Evolutionary conservation across 768 basidiomycete species (phyloP).

Genomic region (Neoboletus subvelutipes): DNA sequence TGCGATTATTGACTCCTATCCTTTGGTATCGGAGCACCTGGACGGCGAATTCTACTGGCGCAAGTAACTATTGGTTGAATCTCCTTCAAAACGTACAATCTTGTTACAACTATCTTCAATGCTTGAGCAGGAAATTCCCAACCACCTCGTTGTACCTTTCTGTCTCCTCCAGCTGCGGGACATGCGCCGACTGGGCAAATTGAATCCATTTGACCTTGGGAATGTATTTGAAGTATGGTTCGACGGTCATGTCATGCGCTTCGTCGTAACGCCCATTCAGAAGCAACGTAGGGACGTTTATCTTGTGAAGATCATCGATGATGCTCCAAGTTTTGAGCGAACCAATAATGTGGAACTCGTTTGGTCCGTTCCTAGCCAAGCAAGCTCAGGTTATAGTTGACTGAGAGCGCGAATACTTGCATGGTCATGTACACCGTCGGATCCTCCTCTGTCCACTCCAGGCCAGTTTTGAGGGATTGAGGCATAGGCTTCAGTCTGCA

Average conservation of each 20-base stretch:
- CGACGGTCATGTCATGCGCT: conserved; percentile 34
- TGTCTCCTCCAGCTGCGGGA: conserved; percentile 39
- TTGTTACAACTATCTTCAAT: conserved; percentile 2
- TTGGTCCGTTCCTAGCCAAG: conserved; percentile 38
- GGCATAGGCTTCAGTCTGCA: conserved; percentile 50
- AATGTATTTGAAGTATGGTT: conserved; percentile 35
- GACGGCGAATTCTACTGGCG: neutral
- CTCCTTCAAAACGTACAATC: neutral
- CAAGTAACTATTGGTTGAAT: neutral
- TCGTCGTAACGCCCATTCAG: conserved; percentile 39
- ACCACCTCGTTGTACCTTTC: conserved; percentile 35
- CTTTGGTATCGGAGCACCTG: neutral
- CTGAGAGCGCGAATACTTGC: conserved; percentile 28
- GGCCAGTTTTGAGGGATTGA: conserved; percentile 31
- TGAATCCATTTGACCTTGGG: conserved; percentile 37
- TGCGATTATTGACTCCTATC: neutral
- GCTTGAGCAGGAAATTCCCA: conserved; percentile 28
- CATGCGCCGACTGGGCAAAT: conserved; percentile 38
- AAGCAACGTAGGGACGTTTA: conserved; percentile 34
- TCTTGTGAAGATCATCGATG: conserved; percentile 33
- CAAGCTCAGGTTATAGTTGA: conserved; percentile 2
- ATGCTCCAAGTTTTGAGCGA: conserved; percentile 38
- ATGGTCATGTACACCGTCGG: conserved; percentile 49
- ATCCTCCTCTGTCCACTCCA: conserved; percentile 41
- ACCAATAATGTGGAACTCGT: conserved; percentile 35